These are phyloP conservation scores for Chytriomyces hyalinus DNA, from an alignment of 192 early-diverging fungal genomes.

Conservation along the genomic window DNA sequence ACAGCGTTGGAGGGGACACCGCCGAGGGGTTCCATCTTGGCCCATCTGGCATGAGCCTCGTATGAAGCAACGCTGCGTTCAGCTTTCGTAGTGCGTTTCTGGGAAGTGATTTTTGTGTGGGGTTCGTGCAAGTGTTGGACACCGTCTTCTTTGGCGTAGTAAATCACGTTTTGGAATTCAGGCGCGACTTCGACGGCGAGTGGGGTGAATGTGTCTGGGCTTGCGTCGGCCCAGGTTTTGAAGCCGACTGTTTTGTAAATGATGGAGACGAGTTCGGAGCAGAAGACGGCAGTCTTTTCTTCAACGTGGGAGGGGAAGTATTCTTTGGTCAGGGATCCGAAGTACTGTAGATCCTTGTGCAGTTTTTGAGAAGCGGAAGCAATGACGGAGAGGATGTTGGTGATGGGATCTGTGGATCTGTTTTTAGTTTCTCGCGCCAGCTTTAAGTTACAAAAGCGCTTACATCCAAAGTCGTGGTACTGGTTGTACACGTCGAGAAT, in stretches of 20 bases:
- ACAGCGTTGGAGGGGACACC: slow-evolving; percentile 16
- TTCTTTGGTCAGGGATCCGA: slow-evolving; percentile 9
- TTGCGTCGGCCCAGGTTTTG: slow-evolving; percentile 21
- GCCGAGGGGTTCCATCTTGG: slow-evolving; percentile 3
- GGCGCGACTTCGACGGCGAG: slow-evolving; percentile 39
- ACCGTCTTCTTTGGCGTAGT: slow-evolving; percentile 32
- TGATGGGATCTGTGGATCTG: slow-evolving; percentile 25
- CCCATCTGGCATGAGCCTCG: not conserved
- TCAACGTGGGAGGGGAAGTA: slow-evolving; percentile 3
- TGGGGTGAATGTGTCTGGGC: slow-evolving; percentile 43
- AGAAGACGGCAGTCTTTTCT: slow-evolving; percentile 41
- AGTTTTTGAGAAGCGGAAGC: slow-evolving; percentile 38
- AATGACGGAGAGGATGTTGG: slow-evolving; percentile 37
- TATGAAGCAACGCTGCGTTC: not conserved
- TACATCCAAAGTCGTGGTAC: slow-evolving; percentile 43
- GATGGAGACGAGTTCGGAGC: slow-evolving; percentile 40
- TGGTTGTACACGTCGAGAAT: slow-evolving; percentile 37
- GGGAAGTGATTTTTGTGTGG: not conserved
- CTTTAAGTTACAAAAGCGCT: not conserved
- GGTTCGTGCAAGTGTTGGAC: not conserved
- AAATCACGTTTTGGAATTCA: slow-evolving; percentile 27
- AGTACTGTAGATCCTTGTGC: slow-evolving; percentile 26
- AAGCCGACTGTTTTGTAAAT: slow-evolving; percentile 35
- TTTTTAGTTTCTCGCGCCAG: not conserved
- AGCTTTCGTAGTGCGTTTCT: slow-evolving; percentile 9